Base-by-base conservation (phyloP, 305 asterid species). In the Fraxinus nigra region DNA sequence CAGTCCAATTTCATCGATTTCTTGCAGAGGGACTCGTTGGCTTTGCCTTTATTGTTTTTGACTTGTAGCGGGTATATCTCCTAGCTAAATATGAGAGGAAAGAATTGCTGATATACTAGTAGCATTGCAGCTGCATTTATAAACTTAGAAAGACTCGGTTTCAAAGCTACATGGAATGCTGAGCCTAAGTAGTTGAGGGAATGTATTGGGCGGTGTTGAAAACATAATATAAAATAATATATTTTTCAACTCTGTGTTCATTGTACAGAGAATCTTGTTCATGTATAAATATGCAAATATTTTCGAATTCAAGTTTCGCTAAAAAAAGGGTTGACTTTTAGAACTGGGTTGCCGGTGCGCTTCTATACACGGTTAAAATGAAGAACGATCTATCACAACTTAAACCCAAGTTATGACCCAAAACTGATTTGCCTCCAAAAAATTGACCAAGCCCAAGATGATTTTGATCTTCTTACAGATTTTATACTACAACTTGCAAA, bases 401-500 rank as follows among this genome's bases (percentile, higher is more conserved):
- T 3, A 20, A 80, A 77, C 82, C 72, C 72, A 74, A 83, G 73
- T 32, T 37, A 32, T 38, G 70, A 78, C 76, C 5, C 78, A 84
- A 80, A 75, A 80, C 32, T 63, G 14, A 74, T 35, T 38, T 85
- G 33, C 46, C 76, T 79, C 84, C 65, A 65, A 80, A 82, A 73
- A 75, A 81, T 65, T 77, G 79, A 80, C 84, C 79, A 82, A 76
- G 73, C 75, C 83, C 84, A 82, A 76, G 81, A 80, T 54, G 75
- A 75, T 51, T 18, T 63, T 32, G 67, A 48, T 54, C 78, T 63
- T 26, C 73, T 69, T 13, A 51, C 79, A 78, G 10, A 46, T 11
- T 65, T 85, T 74, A 38, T 38, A 26, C 81, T 46, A 22, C 30
- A 61, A 61, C 65, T 82, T 78, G 54, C 32, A 51, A 80, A 77